Base-by-base conservation (phyloP, 2,329 filamentous ascomycete species). In the Hysterium pulicare region DNA sequence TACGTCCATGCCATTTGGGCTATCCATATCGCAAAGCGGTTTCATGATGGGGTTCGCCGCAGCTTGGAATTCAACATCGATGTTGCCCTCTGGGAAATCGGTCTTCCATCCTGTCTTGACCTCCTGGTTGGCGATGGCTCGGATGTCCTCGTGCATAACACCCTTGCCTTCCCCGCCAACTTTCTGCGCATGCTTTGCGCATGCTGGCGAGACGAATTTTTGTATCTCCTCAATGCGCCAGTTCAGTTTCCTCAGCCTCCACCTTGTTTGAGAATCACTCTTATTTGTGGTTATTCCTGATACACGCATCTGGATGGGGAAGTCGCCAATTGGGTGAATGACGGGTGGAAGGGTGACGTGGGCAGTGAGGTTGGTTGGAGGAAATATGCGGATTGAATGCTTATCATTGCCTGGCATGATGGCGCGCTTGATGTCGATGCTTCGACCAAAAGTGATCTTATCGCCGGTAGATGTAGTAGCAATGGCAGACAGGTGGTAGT, bases 221-320 rank as follows among this genome's bases (percentile, higher is more conserved):
- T 89, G 80, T 30, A 83, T 85, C 74, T 98, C 91, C 61, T 96
- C 90, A 40, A 98, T 84, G 52, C 87, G 83, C 91, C 91, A 98
- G 49, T 86, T 88, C 51, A 96, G 78, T 68, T 94, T 93, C 66
- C 90, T 87, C 22, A 98, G 76, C 57, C 86, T 85, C 91, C 91
- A 97, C 47, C 93, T 79, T 5, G 83, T 90, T 62, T 86, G 83
- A 45, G 78, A 79, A 30, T 78, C 74, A 28, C 77, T 68, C 64
- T 87, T 87, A 56, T 71, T 72, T 51, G 81, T 85, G 32, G 90
- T 82, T 41, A 96, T 82, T n/a, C 91, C 91, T 49, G 90, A 87
- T 50, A 98, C 79, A 40, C 84, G 83, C 70, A 96, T 83, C 34
- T 81, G 78, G 38, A 96, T 78, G 9, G 77, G 85, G 70, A 94